Evolutionary conservation across 805 yeast genomes (phyloP).

Genomic region (Allodekkera sacchari): DNA sequence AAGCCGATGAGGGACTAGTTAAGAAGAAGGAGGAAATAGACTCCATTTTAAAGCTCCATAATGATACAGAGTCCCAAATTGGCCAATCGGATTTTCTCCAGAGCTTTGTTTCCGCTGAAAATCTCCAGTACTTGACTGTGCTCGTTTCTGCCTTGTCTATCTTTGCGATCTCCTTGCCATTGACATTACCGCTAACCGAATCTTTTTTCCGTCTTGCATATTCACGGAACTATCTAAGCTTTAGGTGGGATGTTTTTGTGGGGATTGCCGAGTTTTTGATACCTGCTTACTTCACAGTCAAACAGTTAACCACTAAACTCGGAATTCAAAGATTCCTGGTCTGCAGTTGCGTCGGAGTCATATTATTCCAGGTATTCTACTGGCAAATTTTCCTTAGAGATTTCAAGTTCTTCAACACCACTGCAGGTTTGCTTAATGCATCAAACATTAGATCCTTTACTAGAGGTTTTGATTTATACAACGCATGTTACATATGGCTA

Average conservation of each 20-base stretch:
- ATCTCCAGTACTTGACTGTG: too few species aligned
- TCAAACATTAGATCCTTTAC: too few species aligned
- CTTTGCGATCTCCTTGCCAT: not conserved
- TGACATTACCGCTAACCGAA: constrained; percentile 2
- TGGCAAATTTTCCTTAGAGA: constrained; percentile 3
- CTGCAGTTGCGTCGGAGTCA: not conserved
- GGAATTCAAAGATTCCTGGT: not conserved
- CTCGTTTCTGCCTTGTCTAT: too few species aligned
- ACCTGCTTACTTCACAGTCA: not conserved
- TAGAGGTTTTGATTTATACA: too few species aligned
- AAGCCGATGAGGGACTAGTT: too few species aligned
- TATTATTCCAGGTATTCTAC: not conserved
- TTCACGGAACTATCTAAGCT: too few species aligned
- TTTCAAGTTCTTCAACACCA: constrained; percentile 1
- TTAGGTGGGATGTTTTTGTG: not conserved
- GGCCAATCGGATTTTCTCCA: too few species aligned
- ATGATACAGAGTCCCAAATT: too few species aligned
- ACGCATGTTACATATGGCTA: too few species aligned
- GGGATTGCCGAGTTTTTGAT: not conserved
- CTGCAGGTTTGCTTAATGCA: constrained; percentile 2
- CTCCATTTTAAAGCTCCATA: too few species aligned
- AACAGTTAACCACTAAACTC: not conserved
- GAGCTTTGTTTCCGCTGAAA: too few species aligned
- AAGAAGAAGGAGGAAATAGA: too few species aligned
- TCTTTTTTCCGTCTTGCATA: constrained; percentile 2